These are phyloP conservation scores for Amanita pseudoporphyria DNA, from an alignment of 768 basidiomycete genomes.

Conservation along the genomic window DNA sequence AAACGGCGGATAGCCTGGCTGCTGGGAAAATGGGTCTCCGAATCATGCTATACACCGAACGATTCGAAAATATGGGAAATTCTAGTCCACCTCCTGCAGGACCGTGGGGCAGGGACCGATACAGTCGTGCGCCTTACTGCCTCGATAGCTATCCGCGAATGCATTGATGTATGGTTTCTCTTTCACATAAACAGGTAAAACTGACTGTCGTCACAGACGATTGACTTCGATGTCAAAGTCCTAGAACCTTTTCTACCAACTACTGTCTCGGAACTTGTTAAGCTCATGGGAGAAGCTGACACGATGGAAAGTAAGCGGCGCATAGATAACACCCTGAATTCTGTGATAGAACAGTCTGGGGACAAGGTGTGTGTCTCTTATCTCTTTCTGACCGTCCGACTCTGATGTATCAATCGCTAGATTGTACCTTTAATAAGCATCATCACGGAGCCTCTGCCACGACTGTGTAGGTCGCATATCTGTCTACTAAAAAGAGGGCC, in stretches of 20 bases:
- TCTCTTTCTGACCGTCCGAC: not conserved
- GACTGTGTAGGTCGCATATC: slow-evolving; percentile 49
- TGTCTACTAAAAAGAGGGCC: not conserved
- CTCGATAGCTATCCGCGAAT: slow-evolving; percentile 68
- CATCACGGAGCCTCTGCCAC: slow-evolving; percentile 57
- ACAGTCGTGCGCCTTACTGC: slow-evolving; percentile 83
- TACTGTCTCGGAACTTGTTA: slow-evolving; percentile 56
- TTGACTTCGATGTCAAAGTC: slow-evolving; percentile 47
- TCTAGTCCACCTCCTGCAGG: slow-evolving; percentile 64
- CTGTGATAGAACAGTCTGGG: slow-evolving; percentile 52
- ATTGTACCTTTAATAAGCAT: slow-evolving; percentile 56
- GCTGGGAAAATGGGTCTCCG: slow-evolving; percentile 80
- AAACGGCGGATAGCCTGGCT: slow-evolving; percentile 96
- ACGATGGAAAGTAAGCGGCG: slow-evolving; percentile 70
- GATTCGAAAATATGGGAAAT: slow-evolving; percentile 72
- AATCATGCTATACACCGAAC: slow-evolving; percentile 49
- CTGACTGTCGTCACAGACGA: slow-evolving; percentile 31
- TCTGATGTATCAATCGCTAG: slow-evolving; percentile 23
- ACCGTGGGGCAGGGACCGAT: slow-evolving; percentile 64
- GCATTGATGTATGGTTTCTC: slow-evolving; percentile 62
- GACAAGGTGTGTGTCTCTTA: slow-evolving; percentile 22
- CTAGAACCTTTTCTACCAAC: slow-evolving; percentile 65
- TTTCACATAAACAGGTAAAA: slow-evolving; percentile 7
- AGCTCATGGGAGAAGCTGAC: slow-evolving; percentile 62
- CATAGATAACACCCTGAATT: slow-evolving; percentile 59